Evolutionary conservation across 1,284 basidiomycete species (phyloP).

Genomic region (Serendipita sp.): DNA sequence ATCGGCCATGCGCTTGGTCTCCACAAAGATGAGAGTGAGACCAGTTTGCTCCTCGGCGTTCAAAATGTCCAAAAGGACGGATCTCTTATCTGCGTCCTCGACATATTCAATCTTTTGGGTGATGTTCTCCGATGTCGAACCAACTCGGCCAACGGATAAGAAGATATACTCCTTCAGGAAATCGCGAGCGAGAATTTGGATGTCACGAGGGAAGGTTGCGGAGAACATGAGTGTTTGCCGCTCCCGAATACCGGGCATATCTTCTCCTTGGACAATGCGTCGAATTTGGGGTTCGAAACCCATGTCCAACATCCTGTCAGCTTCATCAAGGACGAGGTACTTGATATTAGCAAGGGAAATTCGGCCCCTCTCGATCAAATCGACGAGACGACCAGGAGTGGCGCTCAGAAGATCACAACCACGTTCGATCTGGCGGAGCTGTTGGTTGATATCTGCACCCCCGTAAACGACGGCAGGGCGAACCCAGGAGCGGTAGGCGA

Average conservation of each 20-base stretch:
- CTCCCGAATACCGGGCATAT: slow-evolving; percentile 87
- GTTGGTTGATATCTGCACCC: slow-evolving; percentile 93
- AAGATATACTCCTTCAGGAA: slow-evolving; percentile 97
- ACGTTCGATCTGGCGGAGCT: slow-evolving; percentile 88
- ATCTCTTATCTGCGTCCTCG: slow-evolving; percentile 94
- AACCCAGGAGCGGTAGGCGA: slow-evolving; percentile 98
- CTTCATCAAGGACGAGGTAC: slow-evolving; percentile 97
- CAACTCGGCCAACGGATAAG: slow-evolving; percentile 95
- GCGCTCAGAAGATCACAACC: slow-evolving; percentile 96
- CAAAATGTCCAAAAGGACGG: slow-evolving; percentile 88
- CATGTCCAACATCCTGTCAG: slow-evolving; percentile 99
- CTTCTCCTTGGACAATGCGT: slow-evolving; percentile 93
- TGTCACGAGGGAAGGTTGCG: slow-evolving; percentile 98
- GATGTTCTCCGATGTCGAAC: slow-evolving; percentile 98
- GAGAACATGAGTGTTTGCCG: slow-evolving; percentile 99
- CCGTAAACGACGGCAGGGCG: slow-evolving; percentile 98
- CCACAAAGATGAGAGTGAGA: slow-evolving; percentile 92
- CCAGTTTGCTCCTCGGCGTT: slow-evolving; percentile 63
- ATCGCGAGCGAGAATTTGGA: slow-evolving; percentile 91
- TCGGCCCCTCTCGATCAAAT: slow-evolving; percentile 93
- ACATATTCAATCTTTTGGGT: slow-evolving; percentile 99
- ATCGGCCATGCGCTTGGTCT: slow-evolving; percentile 99
- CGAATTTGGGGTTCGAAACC: slow-evolving; percentile 99
- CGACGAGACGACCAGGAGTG: slow-evolving; percentile 97
- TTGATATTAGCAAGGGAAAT: slow-evolving; percentile 95